phyloP scores from a whole-genome alignment of 306 rosid genomes.

The Abrus pulchellus region DNA sequence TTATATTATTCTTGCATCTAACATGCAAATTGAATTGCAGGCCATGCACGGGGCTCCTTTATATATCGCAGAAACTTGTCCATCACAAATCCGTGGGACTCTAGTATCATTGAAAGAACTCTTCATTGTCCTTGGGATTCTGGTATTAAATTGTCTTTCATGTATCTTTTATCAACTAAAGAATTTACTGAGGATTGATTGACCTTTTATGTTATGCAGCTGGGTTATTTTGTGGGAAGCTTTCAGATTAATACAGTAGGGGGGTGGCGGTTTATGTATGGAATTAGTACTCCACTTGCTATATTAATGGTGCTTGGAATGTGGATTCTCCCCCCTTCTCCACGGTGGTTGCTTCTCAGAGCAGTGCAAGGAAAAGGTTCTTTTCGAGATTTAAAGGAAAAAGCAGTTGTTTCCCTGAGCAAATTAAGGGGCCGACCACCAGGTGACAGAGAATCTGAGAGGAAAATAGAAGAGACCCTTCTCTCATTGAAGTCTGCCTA shows the following conservation, averaged over 20 bases:
- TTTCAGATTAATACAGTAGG: constrained; percentile 78
- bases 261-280: constrained; percentile 98
- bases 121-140: constrained; percentile 94
- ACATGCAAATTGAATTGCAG: constrained; percentile 57
- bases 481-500: constrained; percentile 77
- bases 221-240: constrained; percentile 95
- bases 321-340: constrained; percentile 85
- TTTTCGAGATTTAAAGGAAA: constrained; percentile 76
- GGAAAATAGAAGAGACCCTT: constrained; percentile 82
- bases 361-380: constrained; percentile 92
- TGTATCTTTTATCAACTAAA: constrained; percentile 33
- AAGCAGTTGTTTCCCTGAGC: constrained; percentile 74
- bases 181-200: constrained; percentile 42
- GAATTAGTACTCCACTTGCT: constrained; percentile 88
- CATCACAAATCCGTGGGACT: constrained; percentile 95
- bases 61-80: constrained; percentile 96
- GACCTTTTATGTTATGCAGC: constrained; percentile 61
- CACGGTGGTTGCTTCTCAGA: constrained; percentile 97
- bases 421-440: constrained; percentile 83
- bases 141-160: constrained; percentile 64
- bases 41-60: constrained; percentile 99
- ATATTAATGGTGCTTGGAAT: constrained; percentile 87
- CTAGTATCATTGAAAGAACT: constrained; percentile 92
- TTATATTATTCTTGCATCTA: constrained; percentile 42
- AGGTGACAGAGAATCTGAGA: constrained; percentile 80